These are phyloP conservation scores for Helotiales sp. DNA, from an alignment of 2,329 filamentous ascomycete genomes.

Conservation along the genomic window DNA sequence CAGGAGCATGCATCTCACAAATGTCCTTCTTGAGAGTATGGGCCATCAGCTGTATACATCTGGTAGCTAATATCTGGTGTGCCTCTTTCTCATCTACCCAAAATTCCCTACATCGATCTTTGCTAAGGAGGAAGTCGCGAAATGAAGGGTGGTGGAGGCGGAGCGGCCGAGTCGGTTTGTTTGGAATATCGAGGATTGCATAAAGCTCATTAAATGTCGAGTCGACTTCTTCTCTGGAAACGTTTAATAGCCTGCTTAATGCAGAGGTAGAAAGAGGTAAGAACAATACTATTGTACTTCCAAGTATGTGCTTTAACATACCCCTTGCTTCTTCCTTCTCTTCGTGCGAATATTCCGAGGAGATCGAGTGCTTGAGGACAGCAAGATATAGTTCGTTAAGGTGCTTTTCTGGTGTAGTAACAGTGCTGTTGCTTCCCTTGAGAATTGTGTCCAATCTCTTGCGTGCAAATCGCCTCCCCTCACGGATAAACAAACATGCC, in stretches of 20 bases:
- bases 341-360: slow-evolving; percentile 8
- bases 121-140: slow-evolving; percentile 35
- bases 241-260: slow-evolving; percentile 10
- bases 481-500: slow-evolving; percentile 22
- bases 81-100: slow-evolving; percentile 34
- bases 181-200: slow-evolving; percentile 28
- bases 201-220: slow-evolving; percentile 13
- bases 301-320: slow-evolving; percentile 12
- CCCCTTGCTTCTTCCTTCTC: slow-evolving; percentile 12
- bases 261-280: slow-evolving; percentile 10
- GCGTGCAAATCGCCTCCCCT: slow-evolving; percentile 11
- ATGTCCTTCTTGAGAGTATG: slow-evolving; percentile 25
- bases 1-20: slow-evolving; percentile 21
- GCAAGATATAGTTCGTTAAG: slow-evolving; percentile 18
- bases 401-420: slow-evolving; percentile 14
- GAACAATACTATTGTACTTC: slow-evolving; percentile 11
- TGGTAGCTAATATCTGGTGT: slow-evolving; percentile 31
- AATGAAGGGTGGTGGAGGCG: slow-evolving; percentile 35
- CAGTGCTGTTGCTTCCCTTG: slow-evolving; percentile 1
- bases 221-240: not conserved
- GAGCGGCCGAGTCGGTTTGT: slow-evolving; percentile 15
- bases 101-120: slow-evolving; percentile 25
- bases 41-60: slow-evolving; percentile 36
- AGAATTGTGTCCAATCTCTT: slow-evolving; percentile 13
- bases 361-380: slow-evolving; percentile 16